phyloP scores from a whole-genome alignment of 192 early-diverging fungal genomes.

The Coemansia sp. region DNA sequence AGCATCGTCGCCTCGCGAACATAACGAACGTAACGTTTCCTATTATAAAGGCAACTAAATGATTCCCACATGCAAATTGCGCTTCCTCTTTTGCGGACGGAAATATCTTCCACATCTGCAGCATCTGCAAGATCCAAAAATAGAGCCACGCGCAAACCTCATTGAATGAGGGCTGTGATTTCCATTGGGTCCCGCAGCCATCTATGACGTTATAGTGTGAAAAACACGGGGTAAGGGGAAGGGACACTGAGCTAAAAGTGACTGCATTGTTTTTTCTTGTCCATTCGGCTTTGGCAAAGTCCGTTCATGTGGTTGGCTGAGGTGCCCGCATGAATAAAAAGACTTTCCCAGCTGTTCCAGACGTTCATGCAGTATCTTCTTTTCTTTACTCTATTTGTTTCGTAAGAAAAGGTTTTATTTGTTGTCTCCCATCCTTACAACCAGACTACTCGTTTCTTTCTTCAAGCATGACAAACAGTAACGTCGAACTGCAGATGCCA shows the following conservation, averaged over 20 bases:
- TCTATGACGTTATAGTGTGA: not conserved
- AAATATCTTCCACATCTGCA: too few species aligned
- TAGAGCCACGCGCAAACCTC: not conserved
- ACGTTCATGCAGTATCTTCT: not conserved
- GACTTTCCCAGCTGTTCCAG: too few species aligned
- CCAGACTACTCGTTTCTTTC: not conserved
- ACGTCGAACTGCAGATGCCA: not conserved
- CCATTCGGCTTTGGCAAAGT: not conserved
- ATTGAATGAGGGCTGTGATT: not conserved
- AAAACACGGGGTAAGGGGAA: not conserved
- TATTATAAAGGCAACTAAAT: too few species aligned
- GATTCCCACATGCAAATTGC: too few species aligned
- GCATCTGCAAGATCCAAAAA: not conserved
- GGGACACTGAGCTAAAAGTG: too few species aligned
- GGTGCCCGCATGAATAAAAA: too few species aligned
- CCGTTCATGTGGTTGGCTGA: too few species aligned
- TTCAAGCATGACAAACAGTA: not conserved
- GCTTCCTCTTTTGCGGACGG: too few species aligned
- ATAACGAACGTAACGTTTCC: too few species aligned
- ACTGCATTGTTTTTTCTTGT: not conserved
- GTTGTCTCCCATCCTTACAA: not conserved
- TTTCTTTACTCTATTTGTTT: not conserved
- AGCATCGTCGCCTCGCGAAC: too few species aligned
- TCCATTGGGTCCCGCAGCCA: not conserved
- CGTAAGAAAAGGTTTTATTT: not conserved